phyloP scores from a whole-genome alignment of 2,329 filamentous ascomycete genomes.

The Nannizziopsis arthrosporioides region DNA sequence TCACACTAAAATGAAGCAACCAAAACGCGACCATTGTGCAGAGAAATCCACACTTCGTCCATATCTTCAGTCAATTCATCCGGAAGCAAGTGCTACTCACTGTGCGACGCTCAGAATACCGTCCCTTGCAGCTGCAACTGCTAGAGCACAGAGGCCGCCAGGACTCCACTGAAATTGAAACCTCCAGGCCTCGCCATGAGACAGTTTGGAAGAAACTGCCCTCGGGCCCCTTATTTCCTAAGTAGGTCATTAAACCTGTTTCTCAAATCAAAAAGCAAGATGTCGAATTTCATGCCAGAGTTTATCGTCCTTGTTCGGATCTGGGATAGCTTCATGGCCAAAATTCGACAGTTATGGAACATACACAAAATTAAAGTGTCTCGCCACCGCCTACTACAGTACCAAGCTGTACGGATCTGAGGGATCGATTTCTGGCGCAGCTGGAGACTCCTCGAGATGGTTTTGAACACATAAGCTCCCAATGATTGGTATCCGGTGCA shows the following conservation, averaged over 20 bases:
- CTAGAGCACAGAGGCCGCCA: neutral
- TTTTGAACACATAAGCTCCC: too few species aligned
- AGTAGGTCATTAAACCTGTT: too few species aligned
- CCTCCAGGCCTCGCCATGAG: neutral
- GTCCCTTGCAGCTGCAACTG: conserved; percentile 4
- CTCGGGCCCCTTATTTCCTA: too few species aligned
- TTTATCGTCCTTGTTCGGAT: too few species aligned
- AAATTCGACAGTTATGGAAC: neutral
- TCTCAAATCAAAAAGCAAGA: too few species aligned
- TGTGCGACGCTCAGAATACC: neutral
- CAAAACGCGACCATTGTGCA: too few species aligned
- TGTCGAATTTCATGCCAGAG: too few species aligned
- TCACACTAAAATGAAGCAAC: neutral
- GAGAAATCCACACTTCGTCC: too few species aligned
- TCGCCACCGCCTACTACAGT: neutral
- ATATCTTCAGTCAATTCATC: too few species aligned
- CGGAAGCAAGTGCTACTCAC: neutral
- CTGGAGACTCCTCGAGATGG: neutral
- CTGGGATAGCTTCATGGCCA: neutral
- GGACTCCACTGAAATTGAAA: neutral
- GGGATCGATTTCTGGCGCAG: conserved; percentile 5
- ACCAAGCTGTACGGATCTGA: conserved; percentile 3
- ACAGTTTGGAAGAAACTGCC: too few species aligned
- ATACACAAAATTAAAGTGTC: neutral
- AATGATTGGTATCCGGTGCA: too few species aligned